These are phyloP conservation scores for Solanum etuberosum DNA, from an alignment of 257 asterid species.

Conservation along the genomic window DNA sequence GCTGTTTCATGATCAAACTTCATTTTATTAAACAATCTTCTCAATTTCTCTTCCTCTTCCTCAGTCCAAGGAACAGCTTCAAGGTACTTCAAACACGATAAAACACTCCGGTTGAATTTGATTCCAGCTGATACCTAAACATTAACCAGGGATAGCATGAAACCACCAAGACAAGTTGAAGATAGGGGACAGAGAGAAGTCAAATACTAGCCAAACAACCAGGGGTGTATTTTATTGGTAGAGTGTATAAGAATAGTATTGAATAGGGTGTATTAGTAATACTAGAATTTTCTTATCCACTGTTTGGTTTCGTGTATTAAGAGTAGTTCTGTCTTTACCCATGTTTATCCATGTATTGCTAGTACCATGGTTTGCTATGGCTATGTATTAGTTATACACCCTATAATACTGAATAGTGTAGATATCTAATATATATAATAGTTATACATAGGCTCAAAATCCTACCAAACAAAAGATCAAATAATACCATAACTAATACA, in stretches of 20 bases:
- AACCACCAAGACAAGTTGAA: background rate
- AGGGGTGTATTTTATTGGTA: background rate
- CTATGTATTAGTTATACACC: background rate
- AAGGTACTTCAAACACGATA: slow-evolving; percentile 63
- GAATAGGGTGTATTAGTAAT: background rate
- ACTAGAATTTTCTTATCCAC: background rate
- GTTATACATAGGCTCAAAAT: background rate
- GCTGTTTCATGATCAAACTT: slow-evolving; percentile 36
- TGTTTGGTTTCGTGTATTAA: background rate
- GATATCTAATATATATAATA: background rate
- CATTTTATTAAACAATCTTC: slow-evolving; percentile 34
- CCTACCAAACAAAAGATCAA: background rate
- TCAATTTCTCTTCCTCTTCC: slow-evolving; percentile 90
- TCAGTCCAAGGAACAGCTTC: slow-evolving; percentile 96
- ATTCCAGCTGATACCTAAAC: slow-evolving; percentile 63
- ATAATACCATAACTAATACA: background rate
- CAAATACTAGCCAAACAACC: background rate
- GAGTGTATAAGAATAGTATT: background rate
- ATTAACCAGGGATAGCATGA: background rate
- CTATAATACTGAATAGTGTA: background rate
- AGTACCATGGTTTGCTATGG: background rate
- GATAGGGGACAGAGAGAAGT: background rate
- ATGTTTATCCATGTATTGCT: background rate
- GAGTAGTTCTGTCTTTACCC: background rate
- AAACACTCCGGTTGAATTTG: slow-evolving; percentile 55